Base-by-base conservation (phyloP, 2,329 filamentous ascomycete genomes). In the Coniochaeta sp. region DNA sequence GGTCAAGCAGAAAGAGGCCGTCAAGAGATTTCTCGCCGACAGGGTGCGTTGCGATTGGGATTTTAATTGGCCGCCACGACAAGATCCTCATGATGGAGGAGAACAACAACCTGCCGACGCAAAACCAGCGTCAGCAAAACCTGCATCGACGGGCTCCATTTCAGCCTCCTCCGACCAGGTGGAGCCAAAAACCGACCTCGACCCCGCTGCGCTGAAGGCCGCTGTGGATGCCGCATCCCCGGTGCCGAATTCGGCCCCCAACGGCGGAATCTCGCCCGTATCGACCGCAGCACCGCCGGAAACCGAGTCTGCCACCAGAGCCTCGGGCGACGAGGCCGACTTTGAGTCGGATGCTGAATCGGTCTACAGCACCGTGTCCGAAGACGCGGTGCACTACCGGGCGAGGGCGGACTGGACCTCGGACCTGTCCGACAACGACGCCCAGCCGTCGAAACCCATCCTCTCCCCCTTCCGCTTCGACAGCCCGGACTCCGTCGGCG, bases 31-130 rank as follows among this genome's bases (percentile, higher is more conserved):
- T 64, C 72, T 89, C 1, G 71, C 74, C 2, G 76, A 79, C 24
- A 83, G 79, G 64, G 74, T 88, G 44, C 80, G 78, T 62, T 79
- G 77, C 62, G 84, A 87, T 67, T 89, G 85, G 86, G 73, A 75
- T 0, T 88, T 86, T 67, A 65, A 74, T 36, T 87, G 84, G 84
- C 81, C 82, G 1, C 75, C 73, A 24, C 54, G 60, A 40, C 47
- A 52, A 12, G 9, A 28, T 11, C 61, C 60, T 36, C 58, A 34
- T 44, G 17, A 55, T 36, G 24, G 62, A 36, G 5, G n/a, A 14
- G 22, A 26, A 50, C 4, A 26, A 14, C 44, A 26, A 50, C 4
- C 16, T 22, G 5, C 17, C 3, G 54, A 57, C 19, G n/a, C 17
- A 24, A 19, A 57, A 26, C 24, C 55, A 26, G 55, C 17, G 17